These are phyloP conservation scores for Mariannaea elegans DNA, from an alignment of 2,329 filamentous ascomycete species.

Conservation along the genomic window DNA sequence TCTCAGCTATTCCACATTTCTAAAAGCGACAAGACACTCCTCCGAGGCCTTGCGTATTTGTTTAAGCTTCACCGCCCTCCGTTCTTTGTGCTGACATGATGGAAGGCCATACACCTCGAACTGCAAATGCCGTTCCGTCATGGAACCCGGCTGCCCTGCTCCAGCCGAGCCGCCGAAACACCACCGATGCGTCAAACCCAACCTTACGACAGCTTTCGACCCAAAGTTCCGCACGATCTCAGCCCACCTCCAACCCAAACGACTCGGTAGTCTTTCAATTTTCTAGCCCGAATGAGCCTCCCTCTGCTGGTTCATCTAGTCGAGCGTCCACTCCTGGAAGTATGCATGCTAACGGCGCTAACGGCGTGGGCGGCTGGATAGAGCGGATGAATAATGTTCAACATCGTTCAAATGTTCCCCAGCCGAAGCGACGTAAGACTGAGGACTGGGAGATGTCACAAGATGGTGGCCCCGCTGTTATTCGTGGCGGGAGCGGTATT, in stretches of 20 bases:
- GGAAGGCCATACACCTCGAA: slow-evolving; percentile 41
- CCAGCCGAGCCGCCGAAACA: slow-evolving; percentile 47
- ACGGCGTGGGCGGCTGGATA: slow-evolving; percentile 69
- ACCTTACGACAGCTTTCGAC: slow-evolving; percentile 36
- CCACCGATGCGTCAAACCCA: slow-evolving; percentile 39
- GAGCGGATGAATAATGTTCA: slow-evolving; percentile 81
- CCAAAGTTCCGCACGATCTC: slow-evolving; percentile 33
- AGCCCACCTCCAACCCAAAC: slow-evolving; percentile 38
- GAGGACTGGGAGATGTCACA: slow-evolving; percentile 55
- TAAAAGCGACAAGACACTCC: neutral
- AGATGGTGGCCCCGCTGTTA: slow-evolving; percentile 44
- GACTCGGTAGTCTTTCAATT: slow-evolving; percentile 55
- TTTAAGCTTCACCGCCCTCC: neutral
- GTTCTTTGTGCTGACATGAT: slow-evolving; percentile 17
- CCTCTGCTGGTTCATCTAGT: slow-evolving; percentile 46
- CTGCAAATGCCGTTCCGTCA: slow-evolving; percentile 40
- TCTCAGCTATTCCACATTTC: neutral
- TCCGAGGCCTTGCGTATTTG: neutral
- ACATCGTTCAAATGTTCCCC: slow-evolving; percentile 65
- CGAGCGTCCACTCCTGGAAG: slow-evolving; percentile 45
- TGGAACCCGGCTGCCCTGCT: slow-evolving; percentile 55
- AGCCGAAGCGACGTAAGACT: slow-evolving; percentile 73
- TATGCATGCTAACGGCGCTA: slow-evolving; percentile 33
- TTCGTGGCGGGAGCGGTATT: slow-evolving; percentile 60
- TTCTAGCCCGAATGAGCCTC: slow-evolving; percentile 45